Base-by-base conservation (phyloP, 768 basidiomycete species). In the Serendipita sp. region DNA sequence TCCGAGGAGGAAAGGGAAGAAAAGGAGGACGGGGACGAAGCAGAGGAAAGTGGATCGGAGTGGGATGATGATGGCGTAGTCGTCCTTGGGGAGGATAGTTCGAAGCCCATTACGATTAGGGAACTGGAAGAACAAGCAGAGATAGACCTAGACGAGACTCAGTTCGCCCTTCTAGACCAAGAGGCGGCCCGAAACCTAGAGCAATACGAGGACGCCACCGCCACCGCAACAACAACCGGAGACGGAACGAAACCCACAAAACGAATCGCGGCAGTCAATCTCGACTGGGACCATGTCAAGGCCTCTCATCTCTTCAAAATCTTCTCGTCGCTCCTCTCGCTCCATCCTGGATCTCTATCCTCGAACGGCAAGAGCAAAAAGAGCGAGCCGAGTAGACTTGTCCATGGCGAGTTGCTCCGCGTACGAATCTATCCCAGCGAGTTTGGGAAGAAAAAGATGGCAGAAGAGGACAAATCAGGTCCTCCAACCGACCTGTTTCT, bases 241-340 rank as follows among this genome's bases (percentile, higher is more conserved):
- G 61, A 24, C 17, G 26, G n/a, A 66, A 65, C 64, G 13, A 72
- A 76, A 51, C 72, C 68, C 9, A 92, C 91, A 1, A 78, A 75
- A 62, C 79, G 95, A 24, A 71, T 99, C 4, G 96, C 95, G 0
- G 81, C 87, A 48, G 95, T 98, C 66, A 97, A 98, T 71, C 81
- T 98, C 60, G 96, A 99, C 74, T 99, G 96, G 96, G 96, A 98
- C 71, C 82, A 97, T 73, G 83, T 98, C 60, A 86, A 87, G 62
- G 91, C 95, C 0, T 75, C 75, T 20, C 93, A 98, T 71, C 76
- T 99, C 13, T 96, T 84, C 81, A 91, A 89, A 73, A 89, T 97
- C 38, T 90, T 90, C 73, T 82, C 89, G 17, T 97, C 94, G 2
- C 78, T 95, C 3, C n/a, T 48, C 26, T 48, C 45, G 9, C 17